Base-by-base conservation (phyloP, 805 yeast genomes). In the Zygoascus ofunaensis region DNA sequence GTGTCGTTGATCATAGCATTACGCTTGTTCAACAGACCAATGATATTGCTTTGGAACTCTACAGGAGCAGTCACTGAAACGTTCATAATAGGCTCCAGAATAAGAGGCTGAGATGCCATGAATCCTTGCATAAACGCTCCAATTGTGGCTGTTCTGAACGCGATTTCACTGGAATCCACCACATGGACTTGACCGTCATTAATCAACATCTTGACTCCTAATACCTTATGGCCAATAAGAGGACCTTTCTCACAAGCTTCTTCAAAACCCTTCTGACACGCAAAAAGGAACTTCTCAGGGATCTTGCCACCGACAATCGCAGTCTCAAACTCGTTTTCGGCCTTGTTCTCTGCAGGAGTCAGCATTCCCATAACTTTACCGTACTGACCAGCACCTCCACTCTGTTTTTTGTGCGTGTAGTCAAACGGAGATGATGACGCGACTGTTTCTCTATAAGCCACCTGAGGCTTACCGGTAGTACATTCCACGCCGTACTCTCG, bases 371-470 rank as follows among this genome's bases (percentile, higher is more conserved):
- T 82, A 59, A 90, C 96, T 70, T 89, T 81, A 66, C 95, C 98
- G 62, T 80, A 92, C 73, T 92, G 99, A 69, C 99, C 99, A 53
- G 97, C 94, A 77, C 99, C 99, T 66, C 99, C 99, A 60, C 90
- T 77, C 72, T 92, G 99, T 63, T 87, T 90, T 76, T 92, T 92
- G 73, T 90, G 97, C 23, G 95, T 82, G 69, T 82, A 87, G 63
- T 92, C 97, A 60, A 92, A 90, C 12, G 78, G 72, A 24, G 90
- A 74, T 35, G 84, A 70, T 2, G 74, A 62, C 32, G 83, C 70
- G 53, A 90, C 79, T 34, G 97, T 82, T 69, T 92, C 99, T 67
- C 99, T 80, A 70, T 92, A 92, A 15, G 98, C 87, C 34, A 92
- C 99, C 72, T 89, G 95, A 39, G 99, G 99, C 66, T 83, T 82